Evolutionary conservation across 148 eudicot species (phyloP).

Genomic region (Limonium bicolor): DNA sequence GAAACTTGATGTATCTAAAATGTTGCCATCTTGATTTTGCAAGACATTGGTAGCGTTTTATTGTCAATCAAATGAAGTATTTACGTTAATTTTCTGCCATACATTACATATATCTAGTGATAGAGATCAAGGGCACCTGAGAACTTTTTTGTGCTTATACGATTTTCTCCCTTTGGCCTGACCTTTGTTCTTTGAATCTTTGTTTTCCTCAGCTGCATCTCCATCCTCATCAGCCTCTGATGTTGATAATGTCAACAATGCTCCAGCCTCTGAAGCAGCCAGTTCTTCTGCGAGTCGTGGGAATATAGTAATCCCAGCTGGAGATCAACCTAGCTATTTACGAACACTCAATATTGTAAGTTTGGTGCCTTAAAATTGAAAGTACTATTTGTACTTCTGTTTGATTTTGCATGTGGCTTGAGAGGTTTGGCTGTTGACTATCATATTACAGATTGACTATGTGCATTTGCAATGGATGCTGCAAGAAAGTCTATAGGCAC

Average conservation of each 20-base stretch:
- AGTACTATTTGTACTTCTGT: not conserved
- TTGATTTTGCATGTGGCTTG: not conserved
- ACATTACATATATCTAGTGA: too few species aligned
- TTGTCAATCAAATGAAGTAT: too few species aligned
- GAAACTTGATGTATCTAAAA: too few species aligned
- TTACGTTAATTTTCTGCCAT: too few species aligned
- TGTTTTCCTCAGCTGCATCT: conserved; percentile 21
- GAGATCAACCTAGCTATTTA: conserved; percentile 19
- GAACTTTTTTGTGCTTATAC: too few species aligned
- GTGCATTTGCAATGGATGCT: conserved; percentile 37
- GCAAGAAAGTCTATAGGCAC: conserved; percentile 22
- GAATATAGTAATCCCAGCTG: conserved; percentile 23
- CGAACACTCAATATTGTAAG: conserved; percentile 30
- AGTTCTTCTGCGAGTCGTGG: conserved; percentile 14
- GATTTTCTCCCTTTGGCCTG: too few species aligned
- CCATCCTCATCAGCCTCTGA: conserved; percentile 46
- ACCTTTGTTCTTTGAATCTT: too few species aligned
- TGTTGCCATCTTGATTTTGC: too few species aligned
- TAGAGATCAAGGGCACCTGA: too few species aligned
- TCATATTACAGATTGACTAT: conserved; percentile 14
- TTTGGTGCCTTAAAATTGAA: not conserved
- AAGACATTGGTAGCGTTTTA: too few species aligned
- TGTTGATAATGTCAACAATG: conserved; percentile 32
- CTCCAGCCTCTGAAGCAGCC: conserved; percentile 10
- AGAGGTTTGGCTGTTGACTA: not conserved